These are phyloP conservation scores for Saraca asoca DNA, from an alignment of 331 rosid species.

Conservation along the genomic window DNA sequence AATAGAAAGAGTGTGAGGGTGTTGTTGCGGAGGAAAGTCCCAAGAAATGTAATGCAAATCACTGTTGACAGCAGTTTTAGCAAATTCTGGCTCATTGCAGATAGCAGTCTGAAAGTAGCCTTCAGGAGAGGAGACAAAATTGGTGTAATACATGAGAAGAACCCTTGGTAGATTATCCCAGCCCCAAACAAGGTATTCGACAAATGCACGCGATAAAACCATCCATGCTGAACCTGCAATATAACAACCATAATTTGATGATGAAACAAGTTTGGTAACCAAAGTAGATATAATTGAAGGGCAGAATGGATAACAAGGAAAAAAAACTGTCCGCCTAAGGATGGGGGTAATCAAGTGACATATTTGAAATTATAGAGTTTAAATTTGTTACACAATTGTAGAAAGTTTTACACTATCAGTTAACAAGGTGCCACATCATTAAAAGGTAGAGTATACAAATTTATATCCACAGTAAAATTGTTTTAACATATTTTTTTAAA, in stretches of 20 bases:
- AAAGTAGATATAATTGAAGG: constrained; percentile 1
- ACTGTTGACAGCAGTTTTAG: constrained; percentile 69
- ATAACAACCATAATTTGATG: constrained; percentile 27
- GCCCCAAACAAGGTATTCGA: constrained; percentile 80
- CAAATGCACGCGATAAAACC: constrained; percentile 77
- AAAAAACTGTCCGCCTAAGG: no score
- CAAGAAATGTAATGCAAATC: constrained; percentile 88
- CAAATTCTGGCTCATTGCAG: constrained; percentile 76
- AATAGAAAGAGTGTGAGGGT: constrained; percentile 74
- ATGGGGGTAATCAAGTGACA: no score
- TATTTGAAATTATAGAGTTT: no score
- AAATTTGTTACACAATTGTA: no score
- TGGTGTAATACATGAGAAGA: constrained; percentile 90
- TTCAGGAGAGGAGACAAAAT: constrained; percentile 91
- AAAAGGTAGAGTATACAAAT: no score
- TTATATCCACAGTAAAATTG: no score
- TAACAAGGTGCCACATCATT: no score
- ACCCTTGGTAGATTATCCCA: constrained; percentile 96
- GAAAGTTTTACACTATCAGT: no score
- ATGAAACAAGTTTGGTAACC: background rate
- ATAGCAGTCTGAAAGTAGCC: constrained; percentile 93
- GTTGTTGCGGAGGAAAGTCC: constrained; percentile 87
- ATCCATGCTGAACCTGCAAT: constrained; percentile 95
- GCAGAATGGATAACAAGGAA: background rate
- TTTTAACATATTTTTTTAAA: no score